A percentile compares a stretch with the other conserved stretches of the same genome.
These are phyloP conservation scores for Aureobasidium sp. DNA, from an alignment of 2,329 filamentous ascomycete species.

Conservation along the genomic window DNA sequence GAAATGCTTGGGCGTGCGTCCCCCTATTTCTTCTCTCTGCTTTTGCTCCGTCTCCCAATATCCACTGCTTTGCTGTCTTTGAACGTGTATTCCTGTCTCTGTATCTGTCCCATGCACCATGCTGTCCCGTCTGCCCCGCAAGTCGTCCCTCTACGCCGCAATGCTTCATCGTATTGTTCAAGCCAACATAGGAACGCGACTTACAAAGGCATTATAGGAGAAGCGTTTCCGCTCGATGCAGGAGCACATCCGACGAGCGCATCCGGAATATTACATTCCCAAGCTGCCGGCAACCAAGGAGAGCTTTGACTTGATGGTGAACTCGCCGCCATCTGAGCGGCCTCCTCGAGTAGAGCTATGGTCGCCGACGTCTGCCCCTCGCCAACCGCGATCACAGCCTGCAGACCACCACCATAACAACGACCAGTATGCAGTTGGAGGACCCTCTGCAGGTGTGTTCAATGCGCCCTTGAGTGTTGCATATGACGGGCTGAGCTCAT, in stretches of 20 bases:
- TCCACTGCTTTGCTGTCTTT: slow-evolving; percentile 3
- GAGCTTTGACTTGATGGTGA: slow-evolving; percentile 96
- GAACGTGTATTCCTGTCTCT: slow-evolving; percentile 1
- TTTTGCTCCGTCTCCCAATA: slow-evolving; percentile 3
- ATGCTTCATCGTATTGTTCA: neutral
- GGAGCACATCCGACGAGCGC: slow-evolving; percentile 95
- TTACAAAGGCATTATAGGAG: slow-evolving; percentile 51
- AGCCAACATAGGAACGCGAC: neutral
- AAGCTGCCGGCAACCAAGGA: slow-evolving; percentile 97
- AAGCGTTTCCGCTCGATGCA: slow-evolving; percentile 98
- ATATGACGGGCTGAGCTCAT: slow-evolving; percentile 28
- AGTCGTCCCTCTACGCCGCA: slow-evolving; percentile 7
- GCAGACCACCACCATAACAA: slow-evolving; percentile 22
- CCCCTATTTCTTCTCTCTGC: slow-evolving; percentile 19
- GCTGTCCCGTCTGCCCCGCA: slow-evolving; percentile 8
- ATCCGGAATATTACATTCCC: slow-evolving; percentile 94
- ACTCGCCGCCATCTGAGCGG: slow-evolving; percentile 71
- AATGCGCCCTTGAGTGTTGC: slow-evolving; percentile 26
- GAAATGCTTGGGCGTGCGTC: slow-evolving; percentile 93
- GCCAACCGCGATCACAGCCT: slow-evolving; percentile 12
- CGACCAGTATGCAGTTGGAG: slow-evolving; percentile 23
- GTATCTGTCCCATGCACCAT: slow-evolving; percentile 4
- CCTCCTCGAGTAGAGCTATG: slow-evolving; percentile 35
- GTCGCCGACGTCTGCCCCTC: slow-evolving; percentile 19
- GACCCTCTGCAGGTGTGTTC: slow-evolving; percentile 32